These are phyloP conservation scores for Comarum palustre DNA, from an alignment of 306 rosid genomes.

Conservation along the genomic window DNA sequence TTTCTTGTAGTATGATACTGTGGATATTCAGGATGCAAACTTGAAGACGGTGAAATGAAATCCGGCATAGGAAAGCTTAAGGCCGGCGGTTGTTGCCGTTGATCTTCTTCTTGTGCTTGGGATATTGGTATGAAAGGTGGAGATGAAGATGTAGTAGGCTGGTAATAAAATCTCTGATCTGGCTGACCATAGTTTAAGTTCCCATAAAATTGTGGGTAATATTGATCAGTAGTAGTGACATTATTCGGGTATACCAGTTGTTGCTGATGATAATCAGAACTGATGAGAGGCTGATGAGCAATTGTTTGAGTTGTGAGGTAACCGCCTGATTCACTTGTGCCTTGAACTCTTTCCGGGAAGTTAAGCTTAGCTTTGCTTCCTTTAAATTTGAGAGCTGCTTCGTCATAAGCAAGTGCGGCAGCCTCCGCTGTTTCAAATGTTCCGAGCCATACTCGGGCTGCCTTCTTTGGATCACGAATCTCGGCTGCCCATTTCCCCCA, in stretches of 20 bases:
- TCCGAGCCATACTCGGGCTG: slow-evolving; percentile 80
- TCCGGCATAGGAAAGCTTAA: slow-evolving; percentile 29
- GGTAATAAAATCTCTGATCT: slow-evolving; percentile 22
- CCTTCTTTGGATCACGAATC: slow-evolving; percentile 76
- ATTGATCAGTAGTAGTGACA: neutral
- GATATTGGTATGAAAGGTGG: slow-evolving; percentile 23
- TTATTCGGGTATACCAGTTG: neutral
- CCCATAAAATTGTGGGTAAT: slow-evolving; percentile 2
- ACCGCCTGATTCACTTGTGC: neutral
- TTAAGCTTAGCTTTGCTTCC: slow-evolving; percentile 86
- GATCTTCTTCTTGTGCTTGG: slow-evolving; percentile 28
- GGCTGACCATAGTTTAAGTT: slow-evolving; percentile 15
- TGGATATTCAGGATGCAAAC: slow-evolving; percentile 22
- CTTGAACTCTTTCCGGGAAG: slow-evolving; percentile 72
- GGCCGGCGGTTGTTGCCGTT: slow-evolving; percentile 7
- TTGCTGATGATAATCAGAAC: slow-evolving; percentile 10
- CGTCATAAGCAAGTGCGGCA: slow-evolving; percentile 71
- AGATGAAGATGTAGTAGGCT: slow-evolving; percentile 24
- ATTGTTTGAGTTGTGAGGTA: slow-evolving; percentile 4
- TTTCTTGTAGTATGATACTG: neutral
- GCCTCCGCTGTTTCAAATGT: slow-evolving; percentile 76
- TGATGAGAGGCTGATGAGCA: slow-evolving; percentile 1
- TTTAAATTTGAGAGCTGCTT: slow-evolving; percentile 76
- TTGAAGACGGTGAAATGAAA: slow-evolving; percentile 40
- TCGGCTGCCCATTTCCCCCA: slow-evolving; percentile 86